phyloP scores from a whole-genome alignment of 208 protist species.

The Wallacemonas sp. region DNA sequence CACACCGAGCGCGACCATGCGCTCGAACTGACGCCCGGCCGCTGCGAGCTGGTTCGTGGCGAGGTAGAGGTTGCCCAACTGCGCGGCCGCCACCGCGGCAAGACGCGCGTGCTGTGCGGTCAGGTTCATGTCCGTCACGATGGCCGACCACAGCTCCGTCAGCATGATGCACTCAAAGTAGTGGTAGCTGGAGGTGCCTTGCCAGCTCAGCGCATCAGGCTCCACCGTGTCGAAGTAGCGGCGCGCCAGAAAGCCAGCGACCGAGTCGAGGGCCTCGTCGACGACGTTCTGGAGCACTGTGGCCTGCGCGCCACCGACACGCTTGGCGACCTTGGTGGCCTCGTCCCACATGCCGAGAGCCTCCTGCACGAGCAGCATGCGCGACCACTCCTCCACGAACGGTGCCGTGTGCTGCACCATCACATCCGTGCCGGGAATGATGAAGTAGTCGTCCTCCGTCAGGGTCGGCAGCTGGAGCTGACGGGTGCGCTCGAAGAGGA shows the following conservation, averaged over 20 bases:
- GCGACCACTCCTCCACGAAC: constrained; percentile 84
- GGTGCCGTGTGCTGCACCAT: constrained; percentile 71
- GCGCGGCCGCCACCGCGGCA: constrained; percentile 53
- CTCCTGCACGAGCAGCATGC: constrained; percentile 84
- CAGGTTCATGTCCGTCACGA: constrained; percentile 57
- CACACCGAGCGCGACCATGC: constrained; percentile 38
- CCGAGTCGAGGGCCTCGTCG: constrained; percentile 54
- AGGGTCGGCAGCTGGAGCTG: constrained; percentile 29
- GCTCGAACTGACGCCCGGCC: constrained; percentile 69
- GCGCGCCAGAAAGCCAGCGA: constrained; percentile 65
- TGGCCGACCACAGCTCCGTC: constrained; percentile 75
- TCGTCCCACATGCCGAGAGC: constrained; percentile 82
- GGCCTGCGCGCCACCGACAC: constrained; percentile 51
- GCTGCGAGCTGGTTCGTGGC: constrained; percentile 74
- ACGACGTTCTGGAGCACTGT: constrained; percentile 47
- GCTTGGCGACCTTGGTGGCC: constrained; percentile 43
- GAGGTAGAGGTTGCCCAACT: constrained; percentile 87
- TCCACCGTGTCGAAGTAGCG: constrained; percentile 59
- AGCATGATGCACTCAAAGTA: constrained; percentile 89
- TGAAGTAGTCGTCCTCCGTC: constrained; percentile 75
- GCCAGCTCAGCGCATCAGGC: constrained; percentile 43
- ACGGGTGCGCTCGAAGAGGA: constrained; percentile 70
- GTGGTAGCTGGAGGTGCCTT: constrained; percentile 66
- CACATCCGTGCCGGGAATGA: constrained; percentile 73
- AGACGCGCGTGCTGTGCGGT: constrained; percentile 62